Evolutionary conservation across 306 rosid species (phyloP).

Genomic region (Corylus americana): DNA sequence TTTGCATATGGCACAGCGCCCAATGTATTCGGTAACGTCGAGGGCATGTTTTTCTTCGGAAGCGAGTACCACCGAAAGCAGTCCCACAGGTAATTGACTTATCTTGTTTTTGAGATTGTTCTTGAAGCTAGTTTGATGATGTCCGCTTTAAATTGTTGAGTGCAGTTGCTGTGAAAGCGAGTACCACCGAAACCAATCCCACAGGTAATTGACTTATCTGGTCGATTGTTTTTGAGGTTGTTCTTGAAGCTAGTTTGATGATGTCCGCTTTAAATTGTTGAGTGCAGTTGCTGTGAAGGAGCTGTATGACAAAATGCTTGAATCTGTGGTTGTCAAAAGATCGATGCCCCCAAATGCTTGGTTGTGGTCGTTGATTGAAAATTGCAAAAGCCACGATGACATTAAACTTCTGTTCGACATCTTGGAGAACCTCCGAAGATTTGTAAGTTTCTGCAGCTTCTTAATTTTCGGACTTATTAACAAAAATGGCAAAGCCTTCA

Average conservation of each 20-base stretch:
- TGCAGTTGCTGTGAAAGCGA: conserved; percentile 76
- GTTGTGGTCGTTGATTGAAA: conserved; percentile 82
- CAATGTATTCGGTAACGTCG: conserved; percentile 29
- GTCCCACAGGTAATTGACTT: conserved; percentile 58
- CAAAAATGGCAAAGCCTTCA: no score
- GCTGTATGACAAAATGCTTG: conserved; percentile 65
- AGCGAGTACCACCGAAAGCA: conserved; percentile 33
- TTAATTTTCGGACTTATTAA: neutral
- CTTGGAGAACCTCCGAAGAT: conserved; percentile 73
- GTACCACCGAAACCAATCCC: conserved; percentile 32
- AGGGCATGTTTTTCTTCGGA: conserved; percentile 55
- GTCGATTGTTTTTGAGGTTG: conserved; percentile 4
- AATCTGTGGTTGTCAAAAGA: conserved; percentile 64
- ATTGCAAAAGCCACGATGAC: conserved; percentile 67
- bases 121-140: conserved; percentile 20
- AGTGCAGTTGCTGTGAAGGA: conserved; percentile 77
- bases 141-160: conserved; percentile 18
- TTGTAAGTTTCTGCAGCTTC: conserved; percentile 55
- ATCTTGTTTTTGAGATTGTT: conserved; percentile 8
- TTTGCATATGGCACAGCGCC: conserved; percentile 27
- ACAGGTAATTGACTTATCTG: conserved; percentile 55
- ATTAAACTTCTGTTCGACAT: conserved; percentile 69
- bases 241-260: conserved; percentile 21
- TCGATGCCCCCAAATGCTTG: conserved; percentile 96
- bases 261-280: conserved; percentile 14